phyloP scores from a whole-genome alignment of 23 red algal genomes.

The Chondrus crispus region DNA sequence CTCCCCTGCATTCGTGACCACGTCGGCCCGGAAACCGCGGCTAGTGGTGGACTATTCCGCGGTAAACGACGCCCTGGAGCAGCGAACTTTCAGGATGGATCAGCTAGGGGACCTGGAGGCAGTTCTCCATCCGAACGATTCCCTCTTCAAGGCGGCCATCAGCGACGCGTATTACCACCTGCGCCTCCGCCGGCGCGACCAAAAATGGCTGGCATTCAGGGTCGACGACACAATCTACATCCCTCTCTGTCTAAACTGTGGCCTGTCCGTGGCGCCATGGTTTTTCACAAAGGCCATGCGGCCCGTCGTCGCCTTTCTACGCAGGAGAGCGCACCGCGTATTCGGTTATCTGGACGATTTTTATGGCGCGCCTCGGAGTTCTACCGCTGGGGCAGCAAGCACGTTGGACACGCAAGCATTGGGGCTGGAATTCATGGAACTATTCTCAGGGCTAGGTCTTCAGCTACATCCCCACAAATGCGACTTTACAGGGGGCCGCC shows the following conservation, averaged over 20 bases:
- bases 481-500: no score
- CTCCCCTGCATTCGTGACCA: background rate
- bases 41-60: background rate
- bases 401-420: no score
- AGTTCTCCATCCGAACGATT: background rate
- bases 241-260: background rate
- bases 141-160: no score
- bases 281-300: background rate
- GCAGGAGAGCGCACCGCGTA: background rate
- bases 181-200: background rate
- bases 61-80: no score
- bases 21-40: background rate
- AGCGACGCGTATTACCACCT: no score
- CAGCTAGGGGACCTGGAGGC: background rate
- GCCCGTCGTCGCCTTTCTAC: background rate
- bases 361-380: background rate
- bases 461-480: no score
- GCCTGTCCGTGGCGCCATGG: no score
- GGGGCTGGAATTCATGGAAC: no score
- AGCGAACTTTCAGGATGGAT: background rate
- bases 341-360: background rate
- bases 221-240: background rate
- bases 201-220: background rate
- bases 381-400: no score
- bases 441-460: no score